Evolutionary conservation across 1,284 basidiomycete genomes (phyloP), one percentile per base, ranked within the genome.

Genomic region (Sanguinoderma infundibulare): DNA sequence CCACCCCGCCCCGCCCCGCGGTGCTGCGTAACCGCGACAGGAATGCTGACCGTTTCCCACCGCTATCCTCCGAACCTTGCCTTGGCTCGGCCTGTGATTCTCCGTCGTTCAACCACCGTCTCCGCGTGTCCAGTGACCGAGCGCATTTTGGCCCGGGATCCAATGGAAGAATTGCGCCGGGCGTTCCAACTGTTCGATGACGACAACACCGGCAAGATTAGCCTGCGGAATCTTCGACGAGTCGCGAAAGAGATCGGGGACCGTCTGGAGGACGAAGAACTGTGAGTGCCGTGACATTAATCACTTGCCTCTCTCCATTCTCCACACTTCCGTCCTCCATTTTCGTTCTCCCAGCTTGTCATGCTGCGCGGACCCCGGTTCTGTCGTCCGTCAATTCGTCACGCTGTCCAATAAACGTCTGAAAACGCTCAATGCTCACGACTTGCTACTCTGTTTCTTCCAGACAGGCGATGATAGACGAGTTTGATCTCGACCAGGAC

Each of bases 381-480:
- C 24, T 46, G 42, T 46, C 42, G 42, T 22, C 24, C 28, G 42
- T 46, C 42, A 46, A 10, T 24, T 14, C 28, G 12, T 26, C 20
- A 46, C 28, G 24, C 15, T 28, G 24, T 26, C 28, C 24, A 26
- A 5, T 24, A 26, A 20, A 5, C 26, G 40, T 46, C 24, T 30
- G n/a, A 35, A 36, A 53, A 39, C 26, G 8, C 14, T 17, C 39
- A n/a, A 54, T 42, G 39, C 53, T 47, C 39, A 52, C 30, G 36
- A n/a, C n/a, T n/a, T 20, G 32, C 49, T 26, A 17, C 28, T 49
- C 46, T 15, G 15, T 28, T 49, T n/a, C 20, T 44, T 51, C 44
- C 71, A 98, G 96, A 67, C 95, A 98, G 88, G 98, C 97, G 22
- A 99, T 99, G 97, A 99, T 99, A 72, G 98, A 99, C 72, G 98